Conservation (phyloP, 768 basidiomycete species). For the Serendipita vermifera region DNA sequence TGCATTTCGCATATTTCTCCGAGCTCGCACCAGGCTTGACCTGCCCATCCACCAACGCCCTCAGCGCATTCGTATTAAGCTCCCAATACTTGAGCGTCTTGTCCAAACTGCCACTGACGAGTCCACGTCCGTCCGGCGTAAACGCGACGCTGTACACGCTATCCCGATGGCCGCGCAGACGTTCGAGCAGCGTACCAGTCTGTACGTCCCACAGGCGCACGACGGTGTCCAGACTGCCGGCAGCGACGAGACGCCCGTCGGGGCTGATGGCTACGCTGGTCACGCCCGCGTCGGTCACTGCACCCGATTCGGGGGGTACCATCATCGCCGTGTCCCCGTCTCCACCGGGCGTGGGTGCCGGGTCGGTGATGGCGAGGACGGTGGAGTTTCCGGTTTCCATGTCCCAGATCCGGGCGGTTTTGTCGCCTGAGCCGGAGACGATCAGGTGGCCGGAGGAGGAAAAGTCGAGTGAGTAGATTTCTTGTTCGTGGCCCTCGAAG, state of each 20-base stretch:
- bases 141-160: conserved; percentile 84
- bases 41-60: not conserved
- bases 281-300: conserved; percentile 45
- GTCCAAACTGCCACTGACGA: conserved; percentile 85
- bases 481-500: conserved; percentile 82
- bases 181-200: conserved; percentile 55
- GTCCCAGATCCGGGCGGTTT: conserved; percentile 49
- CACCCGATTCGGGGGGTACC: not conserved
- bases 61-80: conserved; percentile 11
- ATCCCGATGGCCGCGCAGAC: conserved; percentile 65
- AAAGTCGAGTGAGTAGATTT: conserved; percentile 90
- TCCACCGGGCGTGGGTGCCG: conserved; percentile 20
- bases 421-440: conserved; percentile 80
- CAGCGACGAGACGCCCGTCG: conserved; percentile 49
- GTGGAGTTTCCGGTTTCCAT: conserved; percentile 35
- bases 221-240: conserved; percentile 46
- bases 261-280: conserved; percentile 72
- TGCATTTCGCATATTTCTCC: conserved; percentile 29
- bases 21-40: conserved; percentile 26
- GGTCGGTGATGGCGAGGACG: conserved; percentile 36
- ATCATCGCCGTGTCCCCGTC: conserved; percentile 20
- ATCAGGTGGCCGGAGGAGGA: conserved; percentile 74
- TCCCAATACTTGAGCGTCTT: conserved; percentile 86
- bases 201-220: conserved; percentile 76
- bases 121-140: conserved; percentile 75